A percentile compares a stretch with the other conserved stretches of the same genome.
Evolutionary conservation across 2,329 filamentous ascomycete genomes (phyloP).

Genomic region (Xylariaceae sp.): DNA sequence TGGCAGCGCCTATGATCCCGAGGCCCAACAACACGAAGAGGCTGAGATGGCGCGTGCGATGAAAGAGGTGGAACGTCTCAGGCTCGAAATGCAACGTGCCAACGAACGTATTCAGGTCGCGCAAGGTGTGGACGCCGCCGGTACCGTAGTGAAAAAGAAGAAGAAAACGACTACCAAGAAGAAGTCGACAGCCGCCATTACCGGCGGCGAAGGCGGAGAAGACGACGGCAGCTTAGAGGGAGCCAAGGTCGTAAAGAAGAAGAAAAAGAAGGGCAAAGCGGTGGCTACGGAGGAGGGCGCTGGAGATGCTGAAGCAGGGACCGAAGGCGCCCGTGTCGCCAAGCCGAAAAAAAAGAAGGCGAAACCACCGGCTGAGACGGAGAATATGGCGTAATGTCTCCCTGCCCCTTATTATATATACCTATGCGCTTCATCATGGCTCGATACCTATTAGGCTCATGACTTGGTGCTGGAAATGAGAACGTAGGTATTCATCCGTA

Average conservation of each 20-base stretch:
- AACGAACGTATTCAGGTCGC: slow-evolving; percentile 70
- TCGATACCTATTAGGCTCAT: neutral
- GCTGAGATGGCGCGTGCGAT: slow-evolving; percentile 84
- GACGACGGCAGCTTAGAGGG: slow-evolving; percentile 5
- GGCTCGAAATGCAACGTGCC: slow-evolving; percentile 83
- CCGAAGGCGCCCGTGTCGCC: slow-evolving; percentile 20
- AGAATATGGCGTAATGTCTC: slow-evolving; percentile 15
- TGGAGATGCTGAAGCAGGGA: slow-evolving; percentile 16
- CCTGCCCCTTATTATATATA: neutral
- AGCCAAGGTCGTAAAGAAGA: slow-evolving; percentile 12
- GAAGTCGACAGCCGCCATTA: slow-evolving; percentile 39
- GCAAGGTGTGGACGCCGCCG: slow-evolving; percentile 61
- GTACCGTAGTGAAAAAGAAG: slow-evolving; percentile 61
- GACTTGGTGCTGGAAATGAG: neutral
- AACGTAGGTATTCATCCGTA: neutral
- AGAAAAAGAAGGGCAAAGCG: slow-evolving; percentile 48
- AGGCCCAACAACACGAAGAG: slow-evolving; percentile 69
- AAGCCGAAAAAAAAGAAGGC: slow-evolving; percentile 47
- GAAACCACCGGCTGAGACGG: slow-evolving; percentile 28
- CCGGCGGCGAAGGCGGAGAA: slow-evolving; percentile 2
- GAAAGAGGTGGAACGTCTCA: slow-evolving; percentile 77
- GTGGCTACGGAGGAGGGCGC: slow-evolving; percentile 22
- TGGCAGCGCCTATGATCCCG: slow-evolving; percentile 47
- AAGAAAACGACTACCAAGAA: slow-evolving; percentile 57
- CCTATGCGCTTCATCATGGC: neutral